phyloP scores from a whole-genome alignment of 1,139 yeast genomes.

The Kodamaea arcana region DNA sequence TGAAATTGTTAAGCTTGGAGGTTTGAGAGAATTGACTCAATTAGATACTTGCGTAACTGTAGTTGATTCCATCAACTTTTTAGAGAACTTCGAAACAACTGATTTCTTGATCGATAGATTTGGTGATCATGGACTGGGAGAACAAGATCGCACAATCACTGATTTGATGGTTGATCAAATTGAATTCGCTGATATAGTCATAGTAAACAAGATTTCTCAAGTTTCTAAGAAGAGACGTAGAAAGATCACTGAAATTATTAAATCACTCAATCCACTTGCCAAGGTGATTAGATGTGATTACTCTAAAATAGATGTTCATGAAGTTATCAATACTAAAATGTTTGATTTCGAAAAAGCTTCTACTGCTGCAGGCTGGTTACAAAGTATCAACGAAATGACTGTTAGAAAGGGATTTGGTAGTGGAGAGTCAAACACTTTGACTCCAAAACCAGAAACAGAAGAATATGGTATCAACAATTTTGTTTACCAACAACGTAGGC shows the following conservation, averaged over 20 bases:
- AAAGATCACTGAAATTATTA: conserved; percentile 26
- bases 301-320: conserved; percentile 29
- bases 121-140: conserved; percentile 35
- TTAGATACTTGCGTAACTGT: conserved; percentile 48
- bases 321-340: conserved; percentile 29
- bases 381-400: conserved; percentile 38
- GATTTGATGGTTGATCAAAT: conserved; percentile 45
- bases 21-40: conserved; percentile 31
- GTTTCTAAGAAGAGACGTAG: conserved; percentile 20
- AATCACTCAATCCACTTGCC: conserved; percentile 39
- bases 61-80: conserved; percentile 38
- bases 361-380: conserved; percentile 46
- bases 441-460: conserved; percentile 28
- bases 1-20: conserved; percentile 34
- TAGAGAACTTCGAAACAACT: conserved; percentile 38
- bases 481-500: conserved; percentile 34
- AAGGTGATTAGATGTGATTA: conserved; percentile 30
- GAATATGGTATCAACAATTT: conserved; percentile 44
- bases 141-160: conserved; percentile 39
- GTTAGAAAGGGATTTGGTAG: conserved; percentile 32
- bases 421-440: conserved; percentile 14
- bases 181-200: conserved; percentile 41
- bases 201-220: conserved; percentile 32
- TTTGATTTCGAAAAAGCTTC: conserved; percentile 39
- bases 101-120: conserved; percentile 38